A percentile compares a stretch with the other conserved stretches of the same genome.
phyloP scores from a whole-genome alignment of 2,329 filamentous ascomycete species.

The Penicillium sclerotigenum region DNA sequence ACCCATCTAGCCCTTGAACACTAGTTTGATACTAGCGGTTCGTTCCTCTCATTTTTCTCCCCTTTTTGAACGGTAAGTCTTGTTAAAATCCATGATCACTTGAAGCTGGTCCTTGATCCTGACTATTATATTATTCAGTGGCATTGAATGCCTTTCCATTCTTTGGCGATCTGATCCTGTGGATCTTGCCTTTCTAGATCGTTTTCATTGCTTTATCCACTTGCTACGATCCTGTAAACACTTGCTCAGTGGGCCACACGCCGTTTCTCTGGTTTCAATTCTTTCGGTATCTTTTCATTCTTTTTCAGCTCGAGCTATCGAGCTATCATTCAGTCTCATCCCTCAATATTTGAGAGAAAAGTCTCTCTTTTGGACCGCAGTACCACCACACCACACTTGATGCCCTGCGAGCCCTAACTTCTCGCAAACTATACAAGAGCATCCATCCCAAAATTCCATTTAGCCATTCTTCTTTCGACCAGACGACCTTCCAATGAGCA shows the following conservation, averaged over 20 bases:
- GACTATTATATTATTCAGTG: conserved; percentile 15
- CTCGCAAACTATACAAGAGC: not conserved
- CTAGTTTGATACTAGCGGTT: conserved; percentile 29
- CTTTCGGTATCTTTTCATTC: conserved; percentile 1
- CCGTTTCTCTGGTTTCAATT: conserved; percentile 7
- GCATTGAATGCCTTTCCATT: conserved; percentile 34
- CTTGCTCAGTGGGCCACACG: not conserved
- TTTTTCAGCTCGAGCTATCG: conserved; percentile 10
- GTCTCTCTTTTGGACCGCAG: not conserved
- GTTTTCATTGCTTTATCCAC: conserved; percentile 7
- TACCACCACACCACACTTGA: conserved; percentile 3
- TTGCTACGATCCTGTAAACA: not conserved
- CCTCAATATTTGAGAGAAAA: not conserved
- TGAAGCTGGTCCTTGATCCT: not conserved
- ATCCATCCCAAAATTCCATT: not conserved
- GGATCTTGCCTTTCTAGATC: conserved; percentile 9
- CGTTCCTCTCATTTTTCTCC: conserved; percentile 20
- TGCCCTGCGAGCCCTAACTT: conserved; percentile 9
- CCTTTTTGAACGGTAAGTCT: conserved; percentile 21
- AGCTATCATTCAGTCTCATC: conserved; percentile 1
- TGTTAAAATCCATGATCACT: not conserved
- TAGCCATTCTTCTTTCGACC: not conserved
- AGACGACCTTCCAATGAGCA: conserved; percentile 21
- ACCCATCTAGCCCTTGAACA: conserved; percentile 15
- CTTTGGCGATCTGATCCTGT: conserved; percentile 21